Percentiles rank a stretch among this genome's conserved stretches.
Evolutionary conservation across 2,329 filamentous ascomycete species (phyloP).

Genomic region (Phialocephala sp.): DNA sequence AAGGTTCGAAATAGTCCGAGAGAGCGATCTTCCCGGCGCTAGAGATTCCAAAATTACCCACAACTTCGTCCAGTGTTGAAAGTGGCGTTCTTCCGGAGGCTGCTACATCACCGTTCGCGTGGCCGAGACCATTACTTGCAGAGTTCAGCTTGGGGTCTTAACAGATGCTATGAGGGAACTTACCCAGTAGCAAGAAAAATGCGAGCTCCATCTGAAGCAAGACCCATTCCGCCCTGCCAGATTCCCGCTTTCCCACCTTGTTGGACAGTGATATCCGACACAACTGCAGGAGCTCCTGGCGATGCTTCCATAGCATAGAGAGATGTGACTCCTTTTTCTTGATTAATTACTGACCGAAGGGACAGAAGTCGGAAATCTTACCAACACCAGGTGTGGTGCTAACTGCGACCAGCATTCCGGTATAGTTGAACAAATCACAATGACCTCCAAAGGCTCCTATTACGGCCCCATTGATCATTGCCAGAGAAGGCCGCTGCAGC

Average conservation of each 20-base stretch:
- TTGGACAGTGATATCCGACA: conserved; percentile 40
- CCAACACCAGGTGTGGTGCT: conserved; percentile 42
- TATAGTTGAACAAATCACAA: conserved; percentile 54
- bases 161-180: conserved; percentile 10
- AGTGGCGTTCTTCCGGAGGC: conserved; percentile 44
- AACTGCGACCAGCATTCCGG: conserved; percentile 43
- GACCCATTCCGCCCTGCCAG: conserved; percentile 46
- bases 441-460: conserved; percentile 55
- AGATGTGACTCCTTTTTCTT: conserved; percentile 39
- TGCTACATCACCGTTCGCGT: conserved; percentile 45
- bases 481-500: conserved; percentile 50
- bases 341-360: neutral
- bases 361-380: conserved; percentile 2
- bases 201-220: conserved; percentile 43
- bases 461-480: conserved; percentile 48
- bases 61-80: conserved; percentile 51
- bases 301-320: conserved; percentile 50
- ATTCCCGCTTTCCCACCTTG: conserved; percentile 49
- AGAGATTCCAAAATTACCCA: conserved; percentile 51
- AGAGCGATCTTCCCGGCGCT: conserved; percentile 51
- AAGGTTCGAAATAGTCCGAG: conserved; percentile 61
- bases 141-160: conserved; percentile 29
- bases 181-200: conserved; percentile 42
- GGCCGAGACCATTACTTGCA: conserved; percentile 42
- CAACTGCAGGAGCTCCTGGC: conserved; percentile 45